Evolutionary conservation across 2,329 filamentous ascomycete genomes (phyloP).

Genomic region (Blumeriella jaapii): DNA sequence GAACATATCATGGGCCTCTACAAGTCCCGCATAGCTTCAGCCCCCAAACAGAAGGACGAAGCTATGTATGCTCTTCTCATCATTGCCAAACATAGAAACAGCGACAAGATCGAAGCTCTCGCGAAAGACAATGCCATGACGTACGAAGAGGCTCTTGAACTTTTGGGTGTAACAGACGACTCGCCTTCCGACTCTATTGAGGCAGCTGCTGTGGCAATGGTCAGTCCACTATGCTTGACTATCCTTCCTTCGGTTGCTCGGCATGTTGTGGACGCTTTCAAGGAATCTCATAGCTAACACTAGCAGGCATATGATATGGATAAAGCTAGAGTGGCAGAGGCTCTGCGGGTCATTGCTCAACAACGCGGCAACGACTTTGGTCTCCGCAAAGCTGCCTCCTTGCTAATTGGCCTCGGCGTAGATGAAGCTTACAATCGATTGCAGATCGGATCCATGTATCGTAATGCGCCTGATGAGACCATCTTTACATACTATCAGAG

Average conservation of each 20-base stretch:
- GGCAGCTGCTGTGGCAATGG: slow-evolving; percentile 24
- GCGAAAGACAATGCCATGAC: slow-evolving; percentile 45
- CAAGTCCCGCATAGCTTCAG: slow-evolving; percentile 44
- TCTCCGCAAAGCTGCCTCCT: slow-evolving; percentile 20
- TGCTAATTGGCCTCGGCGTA: slow-evolving; percentile 23
- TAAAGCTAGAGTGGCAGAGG: slow-evolving; percentile 22
- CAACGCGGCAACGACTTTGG: slow-evolving; percentile 18
- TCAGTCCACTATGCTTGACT: slow-evolving; percentile 12
- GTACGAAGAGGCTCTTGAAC: slow-evolving; percentile 52
- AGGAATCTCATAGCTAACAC: slow-evolving; percentile 1
- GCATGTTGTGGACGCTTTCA: neutral
- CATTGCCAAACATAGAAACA: slow-evolving; percentile 47
- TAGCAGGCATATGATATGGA: slow-evolving; percentile 23
- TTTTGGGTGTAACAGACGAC: slow-evolving; percentile 35
- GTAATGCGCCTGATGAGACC: slow-evolving; percentile 23
- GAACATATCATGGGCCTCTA: slow-evolving; percentile 51
- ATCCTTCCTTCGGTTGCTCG: neutral
- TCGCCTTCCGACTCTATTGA: slow-evolving; percentile 25
- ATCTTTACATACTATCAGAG: slow-evolving; percentile 25
- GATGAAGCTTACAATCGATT: slow-evolving; percentile 26
- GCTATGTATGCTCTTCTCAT: slow-evolving; percentile 43
- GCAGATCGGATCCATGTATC: slow-evolving; percentile 17
- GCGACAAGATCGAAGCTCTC: slow-evolving; percentile 43
- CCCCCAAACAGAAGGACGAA: slow-evolving; percentile 41
- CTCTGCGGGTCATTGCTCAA: slow-evolving; percentile 24